Conservation (phyloP, 2,329 filamentous ascomycete species). For the Epicoccum sorghinum region DNA sequence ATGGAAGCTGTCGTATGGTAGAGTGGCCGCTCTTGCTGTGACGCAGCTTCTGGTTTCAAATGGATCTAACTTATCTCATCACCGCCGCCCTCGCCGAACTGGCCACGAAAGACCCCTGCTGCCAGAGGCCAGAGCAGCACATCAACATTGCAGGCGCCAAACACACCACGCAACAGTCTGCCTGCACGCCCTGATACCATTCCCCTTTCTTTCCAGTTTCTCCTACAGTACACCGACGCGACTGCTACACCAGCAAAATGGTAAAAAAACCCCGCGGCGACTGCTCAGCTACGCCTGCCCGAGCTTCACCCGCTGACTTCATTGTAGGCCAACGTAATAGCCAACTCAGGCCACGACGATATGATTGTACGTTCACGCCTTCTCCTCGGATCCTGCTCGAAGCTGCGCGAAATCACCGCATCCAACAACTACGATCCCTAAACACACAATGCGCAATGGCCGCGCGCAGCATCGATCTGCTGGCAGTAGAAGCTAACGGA, state of each 20-base stretch:
- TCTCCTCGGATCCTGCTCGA: constrained; percentile 2
- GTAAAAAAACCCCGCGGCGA: constrained; percentile 20
- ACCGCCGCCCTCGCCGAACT: constrained; percentile 20
- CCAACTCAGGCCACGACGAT: constrained; percentile 92
- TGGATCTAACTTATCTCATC: constrained; percentile 44
- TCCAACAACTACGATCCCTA: not conserved
- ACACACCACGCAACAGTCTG: constrained; percentile 17
- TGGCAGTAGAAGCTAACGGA: constrained; percentile 42
- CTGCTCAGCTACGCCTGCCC: constrained; percentile 25
- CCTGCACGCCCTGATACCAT: not conserved
- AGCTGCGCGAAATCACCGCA: not conserved
- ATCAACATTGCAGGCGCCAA: constrained; percentile 34
- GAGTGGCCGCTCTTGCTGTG: not conserved
- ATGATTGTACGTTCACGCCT: constrained; percentile 83
- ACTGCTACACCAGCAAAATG: constrained; percentile 30
- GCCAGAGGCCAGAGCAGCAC: constrained; percentile 43
- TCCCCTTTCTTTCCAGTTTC: not conserved
- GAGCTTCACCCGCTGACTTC: constrained; percentile 39
- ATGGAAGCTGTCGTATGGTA: not conserved
- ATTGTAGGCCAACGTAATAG: constrained; percentile 74
- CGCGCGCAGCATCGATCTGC: constrained; percentile 26
- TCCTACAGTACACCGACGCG: not conserved
- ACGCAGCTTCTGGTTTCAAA: not conserved
- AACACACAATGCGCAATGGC: constrained; percentile 19
- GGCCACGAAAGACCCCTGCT: constrained; percentile 33